Base-by-base conservation (phyloP, 768 basidiomycete genomes). In the Melanogaster broomeanus region DNA sequence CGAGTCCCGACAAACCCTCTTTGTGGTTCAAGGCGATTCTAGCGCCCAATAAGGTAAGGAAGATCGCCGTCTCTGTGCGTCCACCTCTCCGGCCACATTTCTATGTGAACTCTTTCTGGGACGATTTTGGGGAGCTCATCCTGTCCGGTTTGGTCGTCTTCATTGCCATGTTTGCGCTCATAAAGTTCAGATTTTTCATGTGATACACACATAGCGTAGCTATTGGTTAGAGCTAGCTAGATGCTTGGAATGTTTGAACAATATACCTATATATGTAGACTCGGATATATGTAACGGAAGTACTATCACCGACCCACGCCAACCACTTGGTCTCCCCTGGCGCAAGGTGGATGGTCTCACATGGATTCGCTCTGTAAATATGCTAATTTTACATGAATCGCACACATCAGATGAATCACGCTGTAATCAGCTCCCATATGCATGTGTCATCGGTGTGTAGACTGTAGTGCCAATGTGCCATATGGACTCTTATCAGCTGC, bases 1-100 rank as follows among this genome's bases (percentile, higher is more conserved):
- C 56, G 78, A 78, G 60, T 62, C 67, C 25, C 74, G 80, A 31
- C 93, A 94, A 68, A 93, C 92, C 1, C 70, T 95, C 48, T 91
- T 84, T 59, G 70, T 94, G 56, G 76, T 85, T 12, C 70, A 74
- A 2, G 58, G 60, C 13, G 71, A 78, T 42, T 70, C 67, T 8
- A n/a, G 64, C 65, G 3, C 75, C 82, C 15, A 77, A 80, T 5
- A 72, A 68, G 51, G 68, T 59, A 24, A 81, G 87, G 59, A 70
- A 69, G 24, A 68, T 91, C 16, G 63, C 55, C 2, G 82, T 93
- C 12, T 74, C 76, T 10, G 65, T 92, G 12, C 70, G 69, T 24
- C 85, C 88, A 1, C 77, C 82, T 4, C 70, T 80, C 6, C 68
- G 64, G 9, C 72, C 76, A 1, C 58, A 71, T 37, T 88, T 89